Conservation (phyloP, 176 grass and related monocot species). For the Eleusine coracana region DNA sequence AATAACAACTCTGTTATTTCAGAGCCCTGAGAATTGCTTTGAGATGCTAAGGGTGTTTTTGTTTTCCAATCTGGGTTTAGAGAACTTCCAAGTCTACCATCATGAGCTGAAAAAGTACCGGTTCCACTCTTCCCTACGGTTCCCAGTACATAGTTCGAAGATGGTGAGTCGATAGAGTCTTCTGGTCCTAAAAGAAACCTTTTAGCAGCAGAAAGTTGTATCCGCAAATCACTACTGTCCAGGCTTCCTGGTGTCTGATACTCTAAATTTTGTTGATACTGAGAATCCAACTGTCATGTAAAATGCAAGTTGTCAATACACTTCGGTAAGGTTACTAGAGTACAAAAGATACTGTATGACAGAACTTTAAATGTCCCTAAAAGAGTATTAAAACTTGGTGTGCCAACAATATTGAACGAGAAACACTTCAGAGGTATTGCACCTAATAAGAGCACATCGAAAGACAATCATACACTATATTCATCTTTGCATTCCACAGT, state of each 20-base stretch:
- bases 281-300: slow-evolving; percentile 45
- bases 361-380: slow-evolving; percentile 18
- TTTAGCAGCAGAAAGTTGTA: slow-evolving; percentile 79
- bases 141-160: slow-evolving; percentile 41
- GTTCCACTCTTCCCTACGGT: slow-evolving; percentile 32
- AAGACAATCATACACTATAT: slow-evolving; percentile 3
- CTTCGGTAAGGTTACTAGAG: slow-evolving; percentile 28
- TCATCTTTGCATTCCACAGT: background rate
- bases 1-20: slow-evolving; percentile 59
- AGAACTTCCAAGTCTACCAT: slow-evolving; percentile 35
- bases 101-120: slow-evolving; percentile 49
- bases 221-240: slow-evolving; percentile 55
- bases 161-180: slow-evolving; percentile 59
- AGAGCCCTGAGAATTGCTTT: slow-evolving; percentile 38
- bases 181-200: slow-evolving; percentile 82
- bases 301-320: slow-evolving; percentile 44
- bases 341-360: slow-evolving; percentile 10
- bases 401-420: slow-evolving; percentile 20
- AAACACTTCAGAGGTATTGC: background rate
- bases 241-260: slow-evolving; percentile 44
- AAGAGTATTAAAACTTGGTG: background rate
- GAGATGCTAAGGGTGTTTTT: slow-evolving; percentile 37
- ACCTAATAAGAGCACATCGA: slow-evolving; percentile 7
- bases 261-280: slow-evolving; percentile 49
- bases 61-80: slow-evolving; percentile 60